A percentile compares a stretch with the other conserved stretches of the same genome.
These are phyloP conservation scores for Ilyonectria destructans DNA, from an alignment of 2,329 filamentous ascomycete species.

Conservation along the genomic window DNA sequence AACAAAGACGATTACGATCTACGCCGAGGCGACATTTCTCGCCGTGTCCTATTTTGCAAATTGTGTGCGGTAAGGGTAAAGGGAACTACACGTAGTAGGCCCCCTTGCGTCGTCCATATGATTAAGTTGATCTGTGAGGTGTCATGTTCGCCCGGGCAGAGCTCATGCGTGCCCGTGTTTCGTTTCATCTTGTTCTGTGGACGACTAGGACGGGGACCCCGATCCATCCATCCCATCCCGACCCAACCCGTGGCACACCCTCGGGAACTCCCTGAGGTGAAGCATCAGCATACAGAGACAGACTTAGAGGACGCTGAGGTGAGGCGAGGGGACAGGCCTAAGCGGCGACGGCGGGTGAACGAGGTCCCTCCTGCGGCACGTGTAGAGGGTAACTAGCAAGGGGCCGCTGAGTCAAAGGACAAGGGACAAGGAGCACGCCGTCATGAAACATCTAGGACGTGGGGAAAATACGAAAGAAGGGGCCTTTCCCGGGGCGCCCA, in stretches of 20 bases:
- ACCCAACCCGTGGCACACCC: constrained; percentile 10
- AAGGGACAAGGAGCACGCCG: constrained; percentile 36
- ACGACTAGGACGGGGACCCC: constrained; percentile 1
- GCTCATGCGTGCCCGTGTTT: constrained; percentile 26
- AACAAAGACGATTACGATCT: constrained; percentile 3
- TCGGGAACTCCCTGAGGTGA: constrained; percentile 15
- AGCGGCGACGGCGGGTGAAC: constrained; percentile 22
- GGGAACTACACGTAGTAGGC: background rate
- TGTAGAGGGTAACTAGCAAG: constrained; percentile 34
- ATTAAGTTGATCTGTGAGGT: constrained; percentile 18
- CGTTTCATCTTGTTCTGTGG: constrained; percentile 27
- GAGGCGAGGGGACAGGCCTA: constrained; percentile 11
- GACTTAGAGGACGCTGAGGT: constrained; percentile 2
- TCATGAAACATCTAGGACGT: constrained; percentile 49
- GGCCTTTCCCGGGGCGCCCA: constrained; percentile 20
- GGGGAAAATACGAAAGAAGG: constrained; percentile 51
- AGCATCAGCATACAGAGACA: background rate
- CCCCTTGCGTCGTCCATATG: background rate
- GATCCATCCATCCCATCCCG: constrained; percentile 9
- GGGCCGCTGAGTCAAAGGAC: constrained; percentile 8
- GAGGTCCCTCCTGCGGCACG: constrained; percentile 43
- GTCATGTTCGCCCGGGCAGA: constrained; percentile 17
- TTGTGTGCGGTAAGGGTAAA: background rate
- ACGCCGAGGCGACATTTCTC: constrained; percentile 2
- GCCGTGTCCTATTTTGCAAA: background rate